phyloP scores from a whole-genome alignment of 2,329 filamentous ascomycete species.

The Drechmeria coniospora region DNA sequence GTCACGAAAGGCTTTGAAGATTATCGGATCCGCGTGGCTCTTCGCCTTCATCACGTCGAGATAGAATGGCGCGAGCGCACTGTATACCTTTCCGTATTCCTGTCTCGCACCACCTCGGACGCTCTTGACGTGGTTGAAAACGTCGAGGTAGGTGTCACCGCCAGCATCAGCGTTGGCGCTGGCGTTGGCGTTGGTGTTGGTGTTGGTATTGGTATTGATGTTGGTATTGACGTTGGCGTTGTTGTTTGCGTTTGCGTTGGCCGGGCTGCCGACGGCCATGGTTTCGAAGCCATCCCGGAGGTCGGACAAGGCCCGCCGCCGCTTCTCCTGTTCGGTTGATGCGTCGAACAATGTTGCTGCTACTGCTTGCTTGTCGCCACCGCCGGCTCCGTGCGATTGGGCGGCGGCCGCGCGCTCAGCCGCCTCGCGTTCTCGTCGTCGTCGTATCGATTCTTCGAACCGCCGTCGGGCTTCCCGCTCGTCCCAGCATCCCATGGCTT shows the following conservation, averaged over 20 bases:
- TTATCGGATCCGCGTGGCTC: conserved; percentile 62
- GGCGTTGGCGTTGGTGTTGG: no score
- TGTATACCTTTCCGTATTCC: conserved; percentile 84
- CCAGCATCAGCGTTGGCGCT: no score
- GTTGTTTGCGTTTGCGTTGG: conserved; percentile 29
- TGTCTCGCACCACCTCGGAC: conserved; percentile 72
- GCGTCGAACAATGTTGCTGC: conserved; percentile 58
- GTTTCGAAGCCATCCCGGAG: conserved; percentile 64
- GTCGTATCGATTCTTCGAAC: conserved; percentile 56
- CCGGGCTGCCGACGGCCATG: conserved; percentile 37
- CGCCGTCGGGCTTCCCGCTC: conserved; percentile 69
- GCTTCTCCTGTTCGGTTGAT: conserved; percentile 46
- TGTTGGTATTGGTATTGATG: no score
- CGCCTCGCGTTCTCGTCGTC: conserved; percentile 44
- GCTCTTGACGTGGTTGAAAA: conserved; percentile 58
- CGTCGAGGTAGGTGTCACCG: conserved; percentile 47
- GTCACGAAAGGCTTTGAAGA: conserved; percentile 77
- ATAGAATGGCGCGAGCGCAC: conserved; percentile 79
- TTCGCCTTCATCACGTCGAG: conserved; percentile 58
- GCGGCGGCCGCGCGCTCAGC: conserved; percentile 12
- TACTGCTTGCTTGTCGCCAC: conserved; percentile 7
- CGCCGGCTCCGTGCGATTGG: conserved; percentile 6
- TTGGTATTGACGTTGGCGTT: no score
- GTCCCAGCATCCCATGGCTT: conserved; percentile 83
- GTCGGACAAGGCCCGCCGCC: conserved; percentile 20